Evolutionary conservation across 2,329 filamentous ascomycete species (phyloP), one percentile per base, ranked within the genome.

Genomic region (Aspergillus piperis): DNA sequence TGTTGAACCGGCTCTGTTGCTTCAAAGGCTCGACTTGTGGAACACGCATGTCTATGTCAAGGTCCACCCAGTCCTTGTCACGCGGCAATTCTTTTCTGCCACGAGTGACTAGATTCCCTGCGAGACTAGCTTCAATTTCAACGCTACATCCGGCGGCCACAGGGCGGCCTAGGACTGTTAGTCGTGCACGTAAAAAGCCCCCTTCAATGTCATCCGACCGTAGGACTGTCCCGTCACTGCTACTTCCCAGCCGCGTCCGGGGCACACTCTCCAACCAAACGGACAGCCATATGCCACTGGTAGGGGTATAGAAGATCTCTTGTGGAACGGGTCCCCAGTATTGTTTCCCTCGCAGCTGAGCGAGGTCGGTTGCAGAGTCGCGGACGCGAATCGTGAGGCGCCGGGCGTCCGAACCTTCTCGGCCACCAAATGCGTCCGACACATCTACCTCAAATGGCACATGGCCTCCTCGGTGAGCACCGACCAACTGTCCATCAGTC

Each of bases 211-310:
- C 83, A 64, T 81, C 82, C 0, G 86, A 86, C 15, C 80, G 71
- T 15, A 90, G 68, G 7, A 89, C 77, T 0, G 86, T 89, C 1
- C 87, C 87, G 2, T 79, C 73, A 64, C 89, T 85, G 1, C 89
- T 74, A 56, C 83, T 79, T 0, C 80, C 81, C 51, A 90, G 80
- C 62, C 87, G 77, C 59, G 83, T 79, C 81, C 17, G 7, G 4
- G 72, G 71, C 2, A 74, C 69, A 58, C 83, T 82, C 69, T 89
- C 86, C 6, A 91, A 70, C 89, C 88, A 91, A 0, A 91, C 88
- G n/a, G 82, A 82, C 68, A 89, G 87, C 89, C 89, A 91, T 61
- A 91, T 90, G 1, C 89, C 89, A 17, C 86, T 88, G 64, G 87
- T 90, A 0, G 89, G 86, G 0, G 86, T 86, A 69, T 91, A 91